Evolutionary conservation across 1,139 yeast genomes (phyloP).

Genomic region (Geotrichum macrosporum): DNA sequence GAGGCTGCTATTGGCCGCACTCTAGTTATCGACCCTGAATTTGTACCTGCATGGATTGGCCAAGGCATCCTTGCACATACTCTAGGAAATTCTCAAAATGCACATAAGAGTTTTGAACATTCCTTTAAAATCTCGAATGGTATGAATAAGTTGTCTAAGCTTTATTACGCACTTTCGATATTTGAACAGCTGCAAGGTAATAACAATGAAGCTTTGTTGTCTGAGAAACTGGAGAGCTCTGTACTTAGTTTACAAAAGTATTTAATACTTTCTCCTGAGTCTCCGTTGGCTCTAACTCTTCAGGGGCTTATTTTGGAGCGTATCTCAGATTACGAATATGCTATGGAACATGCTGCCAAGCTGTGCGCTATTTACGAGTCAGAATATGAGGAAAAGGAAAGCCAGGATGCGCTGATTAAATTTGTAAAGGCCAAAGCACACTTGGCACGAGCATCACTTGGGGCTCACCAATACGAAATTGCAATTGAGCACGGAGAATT

Average conservation of each 20-base stretch:
- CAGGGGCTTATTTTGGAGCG: conserved; percentile 54
- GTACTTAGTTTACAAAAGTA: conserved; percentile 70
- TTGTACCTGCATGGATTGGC: conserved; percentile 80
- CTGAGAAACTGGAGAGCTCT: conserved; percentile 42
- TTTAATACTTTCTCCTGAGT: conserved; percentile 61
- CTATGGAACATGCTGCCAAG: conserved; percentile 46
- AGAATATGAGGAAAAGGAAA: conserved; percentile 54
- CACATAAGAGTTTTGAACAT: conserved; percentile 64
- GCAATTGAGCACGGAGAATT: conserved; percentile 62
- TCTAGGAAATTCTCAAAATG: conserved; percentile 50
- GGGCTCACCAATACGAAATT: conserved; percentile 48
- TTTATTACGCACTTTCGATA: conserved; percentile 63
- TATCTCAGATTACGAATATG: conserved; percentile 55
- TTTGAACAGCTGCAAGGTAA: conserved; percentile 34
- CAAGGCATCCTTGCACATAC: conserved; percentile 66
- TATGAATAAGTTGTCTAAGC: conserved; percentile 56
- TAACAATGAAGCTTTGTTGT: conserved; percentile 9
- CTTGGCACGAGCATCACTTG: conserved; percentile 65
- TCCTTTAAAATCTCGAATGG: conserved; percentile 76
- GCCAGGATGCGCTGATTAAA: conserved; percentile 45
- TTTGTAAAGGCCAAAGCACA: conserved; percentile 64
- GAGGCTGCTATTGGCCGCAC: conserved; percentile 68
- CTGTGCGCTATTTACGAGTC: conserved; percentile 52
- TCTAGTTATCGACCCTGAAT: conserved; percentile 77
- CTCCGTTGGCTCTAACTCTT: conserved; percentile 57